Percentiles rank a stretch among this genome's conserved stretches.
Conservation (phyloP, 306 rosid species). For the Lablab purpureus region DNA sequence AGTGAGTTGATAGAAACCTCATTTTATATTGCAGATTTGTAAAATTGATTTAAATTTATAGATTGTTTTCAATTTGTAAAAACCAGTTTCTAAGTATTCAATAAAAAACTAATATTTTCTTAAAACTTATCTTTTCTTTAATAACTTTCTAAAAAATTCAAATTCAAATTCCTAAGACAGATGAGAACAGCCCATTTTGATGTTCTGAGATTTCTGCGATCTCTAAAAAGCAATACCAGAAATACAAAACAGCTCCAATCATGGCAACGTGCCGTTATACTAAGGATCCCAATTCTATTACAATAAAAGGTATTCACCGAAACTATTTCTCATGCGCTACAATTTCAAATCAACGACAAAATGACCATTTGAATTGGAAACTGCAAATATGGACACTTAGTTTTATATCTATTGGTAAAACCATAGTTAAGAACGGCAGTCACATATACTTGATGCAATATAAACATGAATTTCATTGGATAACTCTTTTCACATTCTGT, state of each 20-base stretch:
- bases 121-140: not conserved
- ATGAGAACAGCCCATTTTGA: slow-evolving; percentile 2
- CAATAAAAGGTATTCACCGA: not conserved
- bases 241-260: not conserved
- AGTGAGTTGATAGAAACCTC: no score
- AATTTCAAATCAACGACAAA: not conserved
- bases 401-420: not conserved
- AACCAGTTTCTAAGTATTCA: no score
- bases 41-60: no score
- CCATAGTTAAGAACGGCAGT: not conserved
- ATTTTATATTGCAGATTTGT: no score
- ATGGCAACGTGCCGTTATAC: not conserved
- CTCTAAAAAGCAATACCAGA: not conserved
- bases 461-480: not conserved
- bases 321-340: not conserved
- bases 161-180: not conserved
- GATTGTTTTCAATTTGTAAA: no score
- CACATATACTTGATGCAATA: not conserved
- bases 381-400: not conserved
- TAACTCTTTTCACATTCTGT: not conserved
- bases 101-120: not conserved
- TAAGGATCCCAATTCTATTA: not conserved
- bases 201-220: not conserved
- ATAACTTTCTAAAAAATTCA: not conserved
- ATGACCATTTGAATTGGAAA: slow-evolving; percentile 12